Evolutionary conservation across 2,329 filamentous ascomycete species (phyloP), one percentile per base, ranked within the genome.

Genomic region (Ophiostoma sp.): DNA sequence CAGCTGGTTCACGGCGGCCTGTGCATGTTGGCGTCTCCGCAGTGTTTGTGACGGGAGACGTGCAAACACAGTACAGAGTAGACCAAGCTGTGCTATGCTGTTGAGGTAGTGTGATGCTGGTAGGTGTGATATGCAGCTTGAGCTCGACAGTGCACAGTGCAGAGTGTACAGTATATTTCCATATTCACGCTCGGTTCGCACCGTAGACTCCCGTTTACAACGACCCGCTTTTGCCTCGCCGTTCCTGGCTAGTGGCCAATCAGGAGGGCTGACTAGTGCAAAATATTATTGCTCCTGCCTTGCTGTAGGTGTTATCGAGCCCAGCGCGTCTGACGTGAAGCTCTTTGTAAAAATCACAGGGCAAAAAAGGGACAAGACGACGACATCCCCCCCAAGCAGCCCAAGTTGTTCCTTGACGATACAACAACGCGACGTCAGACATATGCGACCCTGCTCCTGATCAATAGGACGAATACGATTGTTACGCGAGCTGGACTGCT

Each of bases 271-370:
- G n/a, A 41, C 62, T 60, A 71, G 60, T 62, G 57, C 60, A 64
- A 71, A 69, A 65, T 69, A 71, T 68, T 71, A 54, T 67, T 57
- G 57, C 57, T 62, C 57, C 70, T 71, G 33, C 66, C 60, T 66
- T 57, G 60, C 60, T 60, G 39, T 48, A n/a, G 17, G 44, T 48
- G 44, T 48, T 48, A 62, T 39, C 35, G 20, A 44, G 44, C 60
- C 60, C 70, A 69, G 70, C 70, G 70, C 70, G 70, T 71, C 67
- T 71, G 68, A 68, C 36, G 35, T 57, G 66, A 68, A 70, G 71
- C 71, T 68, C 35, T 39, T 31, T 31, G 27, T 31, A 31, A 52
- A 36, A 57, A 67, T 20, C 17, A 41, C 23, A 31, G 36, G 54
- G 41, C 66, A 36, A 31, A 66, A 27, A 31, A 62, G 20, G 44